Evolutionary conservation across 2,329 filamentous ascomycete species (phyloP).

Genomic region (Aureobasidium pullulans): DNA sequence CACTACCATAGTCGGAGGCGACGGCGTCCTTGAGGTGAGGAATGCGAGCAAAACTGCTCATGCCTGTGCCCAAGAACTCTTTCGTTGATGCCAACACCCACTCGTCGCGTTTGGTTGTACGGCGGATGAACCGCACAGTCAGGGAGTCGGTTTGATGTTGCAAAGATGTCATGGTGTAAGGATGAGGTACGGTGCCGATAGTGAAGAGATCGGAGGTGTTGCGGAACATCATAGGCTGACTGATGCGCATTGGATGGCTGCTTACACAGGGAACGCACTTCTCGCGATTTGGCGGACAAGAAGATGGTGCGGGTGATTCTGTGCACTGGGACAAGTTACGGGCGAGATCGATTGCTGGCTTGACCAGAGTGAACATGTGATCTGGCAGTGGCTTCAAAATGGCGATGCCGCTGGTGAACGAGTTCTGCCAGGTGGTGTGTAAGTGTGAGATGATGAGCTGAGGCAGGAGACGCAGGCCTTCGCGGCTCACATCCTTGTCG

Average conservation of each 20-base stretch:
- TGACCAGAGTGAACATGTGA: conserved; percentile 65
- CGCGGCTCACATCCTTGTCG: conserved; percentile 43
- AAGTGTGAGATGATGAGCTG: conserved; percentile 77
- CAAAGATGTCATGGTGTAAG: conserved; percentile 72
- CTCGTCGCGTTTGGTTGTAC: conserved; percentile 62
- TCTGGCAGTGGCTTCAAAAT: conserved; percentile 73
- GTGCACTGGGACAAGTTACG: conserved; percentile 69
- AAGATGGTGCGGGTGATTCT: conserved; percentile 61
- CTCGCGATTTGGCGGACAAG: conserved; percentile 74
- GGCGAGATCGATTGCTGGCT: conserved; percentile 65
- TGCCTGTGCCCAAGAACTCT: conserved; percentile 56
- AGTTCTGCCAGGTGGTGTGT: conserved; percentile 75
- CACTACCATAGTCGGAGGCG: conserved; percentile 56
- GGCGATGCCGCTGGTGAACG: conserved; percentile 67
- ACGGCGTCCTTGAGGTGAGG: conserved; percentile 75
- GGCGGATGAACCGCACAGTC: conserved; percentile 38
- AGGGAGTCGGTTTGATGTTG: conserved; percentile 42
- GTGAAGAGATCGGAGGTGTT: conserved; percentile 70
- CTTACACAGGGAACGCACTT: conserved; percentile 68
- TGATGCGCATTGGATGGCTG: conserved; percentile 57
- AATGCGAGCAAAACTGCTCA: conserved; percentile 58
- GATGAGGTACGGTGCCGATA: conserved; percentile 83
- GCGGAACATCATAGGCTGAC: conserved; percentile 58
- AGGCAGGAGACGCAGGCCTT: conserved; percentile 59
- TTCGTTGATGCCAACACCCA: conserved; percentile 71